Evolutionary conservation across 495 filamentous ascomycete species (phyloP), one percentile per base, ranked within the genome.

Genomic region (Hypoxylon fuscum): DNA sequence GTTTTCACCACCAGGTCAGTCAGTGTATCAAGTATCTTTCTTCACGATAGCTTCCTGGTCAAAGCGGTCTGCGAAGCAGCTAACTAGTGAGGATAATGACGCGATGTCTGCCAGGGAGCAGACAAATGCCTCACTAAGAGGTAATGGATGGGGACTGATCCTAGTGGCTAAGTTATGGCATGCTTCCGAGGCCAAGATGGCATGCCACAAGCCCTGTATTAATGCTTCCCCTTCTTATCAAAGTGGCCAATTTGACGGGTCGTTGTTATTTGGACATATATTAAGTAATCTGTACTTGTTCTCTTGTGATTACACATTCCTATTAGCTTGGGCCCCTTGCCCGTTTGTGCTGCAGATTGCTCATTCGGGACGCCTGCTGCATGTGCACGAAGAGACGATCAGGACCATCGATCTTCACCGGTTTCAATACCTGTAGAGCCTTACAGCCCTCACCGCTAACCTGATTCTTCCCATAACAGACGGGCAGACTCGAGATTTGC

Each of bases 321-420:
- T 47, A 61, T 60, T 52, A 38, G 15, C 46, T 40, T 55, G 25
- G 46, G 38, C 20, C 62, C 57, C 62, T 57, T 66, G 56, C 52
- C 41, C 21, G 45, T 46, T 43, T 40, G 55, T 49, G 40, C 55
- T 61, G 62, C 62, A 66, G 40, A 57, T 22, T 51, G 56, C 62
- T 53, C 40, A n/a, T 53, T 61, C 59, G 27, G 62, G 62, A 59
- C 32, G 60, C 32, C 18, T 50, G 43, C 55, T 66, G 52, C 62
- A 61, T 40, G 37, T 35, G 55, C 40, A 40, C 62, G 62, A 60
- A 60, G 20, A 56, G 46, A 52, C 32, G 43, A 59, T 38, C 29
- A 22, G n/a, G 10, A 20, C 27, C 35, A 40, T 55, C 17, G 49
- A 59, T 50, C 40, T 20, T 59, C 32, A 55, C 46, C 50, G 46